Base-by-base conservation (phyloP, 768 basidiomycete genomes). In the Tylopilus felleus region DNA sequence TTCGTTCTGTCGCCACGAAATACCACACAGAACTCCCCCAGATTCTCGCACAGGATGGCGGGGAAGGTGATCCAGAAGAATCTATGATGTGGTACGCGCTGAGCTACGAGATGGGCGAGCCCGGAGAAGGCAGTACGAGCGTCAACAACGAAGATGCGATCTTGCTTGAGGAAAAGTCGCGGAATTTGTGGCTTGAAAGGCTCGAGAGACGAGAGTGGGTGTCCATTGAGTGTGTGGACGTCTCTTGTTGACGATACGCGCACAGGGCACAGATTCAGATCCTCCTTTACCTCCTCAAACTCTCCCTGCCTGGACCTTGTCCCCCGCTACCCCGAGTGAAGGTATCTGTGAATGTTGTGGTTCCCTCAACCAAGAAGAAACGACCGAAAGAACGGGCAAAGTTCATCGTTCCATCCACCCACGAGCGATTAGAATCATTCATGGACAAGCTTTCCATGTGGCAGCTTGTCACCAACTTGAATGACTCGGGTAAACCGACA, bases 391-490 rank as follows among this genome's bases (percentile, higher is more conserved):
- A 56, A 27, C 60, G 56, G 25, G 55, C 45, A 52, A 71, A 38
- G 59, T n/a, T 60, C 43, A n/a, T 58, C 51, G 27, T 60, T 61
- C 52, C 65, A 58, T 48, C 64, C 51, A 35, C 61, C 2, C 79
- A 81, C 47, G 84, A 83, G n/a, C 75, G 77, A 23, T 68, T 90
- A 1, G 88, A 91, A 65, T 73, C 75, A 1, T 84, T 86, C 68
- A 88, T 90, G 85, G 89, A 91, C 69, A 88, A 84, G 62, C 68
- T 92, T 8, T 86, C 85, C 4, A 83, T 79, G 71, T 89, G 88
- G 87, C 90, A 91, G 62, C 78, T 91, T 21, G 68, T 75, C 57
- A 58, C 56, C 4, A 63, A 67, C 31, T 66, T 86, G 52, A 69
- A 73, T 5, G 62, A 79, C 13, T 65, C 73, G 22, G 38, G 51